phyloP scores from a whole-genome alignment of 2,329 filamentous ascomycete genomes.

The Fusarium algeriense region DNA sequence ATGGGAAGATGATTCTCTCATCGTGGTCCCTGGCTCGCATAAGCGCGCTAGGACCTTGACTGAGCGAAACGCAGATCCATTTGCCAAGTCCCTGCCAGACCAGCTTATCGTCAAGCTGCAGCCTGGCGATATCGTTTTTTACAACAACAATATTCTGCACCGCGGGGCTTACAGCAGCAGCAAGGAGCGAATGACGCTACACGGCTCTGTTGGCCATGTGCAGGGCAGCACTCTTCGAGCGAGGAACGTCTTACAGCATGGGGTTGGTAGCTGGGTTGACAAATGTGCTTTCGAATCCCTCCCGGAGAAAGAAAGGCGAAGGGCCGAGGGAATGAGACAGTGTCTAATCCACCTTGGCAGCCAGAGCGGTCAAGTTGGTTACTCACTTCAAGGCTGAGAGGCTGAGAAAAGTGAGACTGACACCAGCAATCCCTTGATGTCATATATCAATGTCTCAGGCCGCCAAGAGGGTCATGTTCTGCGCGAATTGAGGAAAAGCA shows the following conservation, averaged over 20 bases:
- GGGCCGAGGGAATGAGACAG: constrained; percentile 73
- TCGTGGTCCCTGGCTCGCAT: constrained; percentile 85
- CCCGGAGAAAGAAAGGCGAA: constrained; percentile 56
- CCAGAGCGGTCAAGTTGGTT: constrained; percentile 72
- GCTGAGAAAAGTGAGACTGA: constrained; percentile 8
- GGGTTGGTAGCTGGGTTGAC: constrained; percentile 74
- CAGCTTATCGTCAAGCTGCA: constrained; percentile 75
- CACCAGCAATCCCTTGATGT: constrained; percentile 22
- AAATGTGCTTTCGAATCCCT: constrained; percentile 67
- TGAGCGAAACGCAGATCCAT: constrained; percentile 77
- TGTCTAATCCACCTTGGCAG: constrained; percentile 72
- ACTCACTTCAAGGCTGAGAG: constrained; percentile 66
- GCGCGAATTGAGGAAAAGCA: background rate
- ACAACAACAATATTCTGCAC: constrained; percentile 90
- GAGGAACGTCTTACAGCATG: constrained; percentile 81
- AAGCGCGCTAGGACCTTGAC: constrained; percentile 74
- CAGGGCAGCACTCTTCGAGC: constrained; percentile 68
- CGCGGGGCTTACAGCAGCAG: constrained; percentile 72
- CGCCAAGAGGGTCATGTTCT: background rate
- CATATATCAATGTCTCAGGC: constrained; percentile 3
- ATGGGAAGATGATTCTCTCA: constrained; percentile 77
- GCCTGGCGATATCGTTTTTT: constrained; percentile 86
- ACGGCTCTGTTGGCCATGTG: constrained; percentile 76
- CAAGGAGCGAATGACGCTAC: constrained; percentile 76
- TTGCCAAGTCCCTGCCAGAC: constrained; percentile 69